Conservation (phyloP, 1,284 basidiomycete genomes). For the Polyporus tsugae region DNA sequence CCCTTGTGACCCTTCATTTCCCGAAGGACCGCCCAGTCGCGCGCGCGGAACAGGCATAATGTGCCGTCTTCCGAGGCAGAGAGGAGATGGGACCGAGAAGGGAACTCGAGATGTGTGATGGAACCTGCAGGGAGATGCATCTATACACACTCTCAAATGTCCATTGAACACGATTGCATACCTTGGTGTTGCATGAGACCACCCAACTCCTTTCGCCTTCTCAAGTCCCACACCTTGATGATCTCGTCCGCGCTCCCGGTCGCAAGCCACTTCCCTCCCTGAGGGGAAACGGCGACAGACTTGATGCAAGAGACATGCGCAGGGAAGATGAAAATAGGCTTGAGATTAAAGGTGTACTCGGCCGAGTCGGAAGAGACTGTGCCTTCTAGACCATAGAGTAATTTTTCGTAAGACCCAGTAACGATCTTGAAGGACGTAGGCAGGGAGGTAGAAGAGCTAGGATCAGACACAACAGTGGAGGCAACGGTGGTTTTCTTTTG, state of each 20-base stretch:
- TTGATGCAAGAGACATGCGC: constrained; percentile 95
- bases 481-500: constrained; percentile 14
- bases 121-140: constrained; percentile 63
- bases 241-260: constrained; percentile 96
- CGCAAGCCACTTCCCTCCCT: constrained; percentile 94
- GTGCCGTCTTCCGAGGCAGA: constrained; percentile 93
- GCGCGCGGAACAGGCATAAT: constrained; percentile 88
- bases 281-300: constrained; percentile 85
- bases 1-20: constrained; percentile 94
- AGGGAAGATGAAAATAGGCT: constrained; percentile 95
- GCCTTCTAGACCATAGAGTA: constrained; percentile 91
- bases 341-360: constrained; percentile 58
- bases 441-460: constrained; percentile 30
- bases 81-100: constrained; percentile 88
- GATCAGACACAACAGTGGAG: constrained; percentile 13
- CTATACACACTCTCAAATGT: not conserved
- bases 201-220: constrained; percentile 91
- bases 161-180: constrained; percentile 40
- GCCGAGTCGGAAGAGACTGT: constrained; percentile 52
- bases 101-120: constrained; percentile 90
- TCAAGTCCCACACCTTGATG: constrained; percentile 97
- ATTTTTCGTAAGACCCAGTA: constrained; percentile 94
- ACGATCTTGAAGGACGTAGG: constrained; percentile 84
- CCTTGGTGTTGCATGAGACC: constrained; percentile 93
- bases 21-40: constrained; percentile 93